These are phyloP conservation scores for Phylloboletellus chloephorus DNA, from an alignment of 1,284 basidiomycete species.

Conservation along the genomic window DNA sequence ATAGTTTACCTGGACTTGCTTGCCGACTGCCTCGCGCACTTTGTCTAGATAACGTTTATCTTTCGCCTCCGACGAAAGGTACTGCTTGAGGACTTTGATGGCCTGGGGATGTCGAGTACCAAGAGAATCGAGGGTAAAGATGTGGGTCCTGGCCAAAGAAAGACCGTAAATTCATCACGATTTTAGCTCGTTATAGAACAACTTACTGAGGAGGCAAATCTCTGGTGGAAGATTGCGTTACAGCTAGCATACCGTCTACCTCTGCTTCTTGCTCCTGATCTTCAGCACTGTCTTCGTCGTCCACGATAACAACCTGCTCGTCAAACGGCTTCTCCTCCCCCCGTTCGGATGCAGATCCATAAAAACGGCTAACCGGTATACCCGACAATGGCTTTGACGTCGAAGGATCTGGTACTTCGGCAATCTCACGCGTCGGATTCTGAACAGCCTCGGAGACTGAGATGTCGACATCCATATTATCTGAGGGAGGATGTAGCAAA, in stretches of 20 bases:
- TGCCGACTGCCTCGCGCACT: constrained; percentile 40
- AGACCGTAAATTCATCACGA: neutral
- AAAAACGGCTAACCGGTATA: constrained; percentile 31
- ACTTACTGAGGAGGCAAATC: constrained; percentile 21
- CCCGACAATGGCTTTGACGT: constrained; percentile 9
- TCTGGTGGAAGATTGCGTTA: constrained; percentile 13
- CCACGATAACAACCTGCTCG: constrained; percentile 6
- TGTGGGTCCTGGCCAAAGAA: constrained; percentile 52
- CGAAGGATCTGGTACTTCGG: constrained; percentile 1
- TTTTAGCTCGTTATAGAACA: neutral
- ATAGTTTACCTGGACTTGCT: constrained; percentile 42
- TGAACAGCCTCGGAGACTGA: neutral
- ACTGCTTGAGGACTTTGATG: constrained; percentile 55
- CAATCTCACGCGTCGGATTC: neutral
- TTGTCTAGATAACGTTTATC: constrained; percentile 61
- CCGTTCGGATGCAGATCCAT: constrained; percentile 23
- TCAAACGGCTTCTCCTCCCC: constrained; percentile 8
- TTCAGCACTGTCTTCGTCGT: constrained; percentile 27
- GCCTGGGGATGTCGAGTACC: constrained; percentile 64
- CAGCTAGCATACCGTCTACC: constrained; percentile 29
- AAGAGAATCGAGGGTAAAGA: constrained; percentile 88
- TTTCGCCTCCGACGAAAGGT: constrained; percentile 74
- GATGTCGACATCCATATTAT: constrained; percentile 28
- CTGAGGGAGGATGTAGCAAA: constrained; percentile 20
- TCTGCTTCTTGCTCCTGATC: constrained; percentile 32